Evolutionary conservation across 2,329 filamentous ascomycete species (phyloP).

Genomic region (Penicillium sp.): DNA sequence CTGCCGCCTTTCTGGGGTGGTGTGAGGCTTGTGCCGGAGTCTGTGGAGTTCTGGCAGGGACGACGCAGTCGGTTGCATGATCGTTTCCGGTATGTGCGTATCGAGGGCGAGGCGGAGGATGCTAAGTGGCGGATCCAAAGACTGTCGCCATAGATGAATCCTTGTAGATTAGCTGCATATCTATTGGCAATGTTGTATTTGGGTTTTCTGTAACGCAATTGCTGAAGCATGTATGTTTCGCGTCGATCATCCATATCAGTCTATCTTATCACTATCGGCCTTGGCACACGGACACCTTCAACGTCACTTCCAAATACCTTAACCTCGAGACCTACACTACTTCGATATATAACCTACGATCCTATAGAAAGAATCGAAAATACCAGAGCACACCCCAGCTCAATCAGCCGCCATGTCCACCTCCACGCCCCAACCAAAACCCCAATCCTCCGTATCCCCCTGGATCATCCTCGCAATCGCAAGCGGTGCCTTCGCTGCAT

Average conservation of each 20-base stretch:
- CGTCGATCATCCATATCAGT: constrained; percentile 11
- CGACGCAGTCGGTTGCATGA: constrained; percentile 87
- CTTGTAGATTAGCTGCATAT: neutral
- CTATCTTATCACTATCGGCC: constrained; percentile 12
- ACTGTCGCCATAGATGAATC: constrained; percentile 37
- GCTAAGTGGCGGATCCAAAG: constrained; percentile 41
- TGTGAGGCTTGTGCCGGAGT: constrained; percentile 76
- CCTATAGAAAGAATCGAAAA: neutral
- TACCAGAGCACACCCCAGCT: neutral
- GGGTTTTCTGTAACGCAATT: neutral
- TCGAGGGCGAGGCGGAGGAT: constrained; percentile 58
- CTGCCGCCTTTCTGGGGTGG: constrained; percentile 96
- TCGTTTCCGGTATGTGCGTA: constrained; percentile 78
- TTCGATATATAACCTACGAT: constrained; percentile 7
- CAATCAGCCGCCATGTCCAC: constrained; percentile 5
- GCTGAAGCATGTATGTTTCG: neutral
- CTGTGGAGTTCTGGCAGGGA: constrained; percentile 95
- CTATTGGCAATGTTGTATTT: neutral
- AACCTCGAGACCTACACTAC: neutral
- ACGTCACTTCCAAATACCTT: neutral
- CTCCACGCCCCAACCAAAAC: constrained; percentile 2
- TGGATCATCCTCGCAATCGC: constrained; percentile 59
- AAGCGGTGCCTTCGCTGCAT: constrained; percentile 62
- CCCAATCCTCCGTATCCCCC: constrained; percentile 23
- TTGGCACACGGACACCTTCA: constrained; percentile 17